These are phyloP conservation scores for Pichia sp. DNA, from an alignment of 1,139 yeast species.

Conservation along the genomic window DNA sequence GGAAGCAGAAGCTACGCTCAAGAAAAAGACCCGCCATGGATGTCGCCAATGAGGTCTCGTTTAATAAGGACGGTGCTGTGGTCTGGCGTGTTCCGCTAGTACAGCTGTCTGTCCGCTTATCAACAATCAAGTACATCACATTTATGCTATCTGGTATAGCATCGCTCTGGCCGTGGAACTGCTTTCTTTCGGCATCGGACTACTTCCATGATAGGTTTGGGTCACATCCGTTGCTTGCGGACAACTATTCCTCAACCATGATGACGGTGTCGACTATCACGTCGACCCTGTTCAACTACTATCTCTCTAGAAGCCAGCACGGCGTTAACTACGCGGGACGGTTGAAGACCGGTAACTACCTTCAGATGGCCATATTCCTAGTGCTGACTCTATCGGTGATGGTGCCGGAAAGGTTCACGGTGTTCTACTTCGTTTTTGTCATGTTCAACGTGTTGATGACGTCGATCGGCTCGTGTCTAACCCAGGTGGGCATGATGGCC, in stretches of 20 bases:
- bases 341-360: conserved; percentile 52
- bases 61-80: background rate
- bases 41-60: background rate
- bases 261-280: conserved; percentile 83
- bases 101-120: background rate
- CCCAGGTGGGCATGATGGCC: conserved; percentile 91
- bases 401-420: conserved; percentile 37
- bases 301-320: conserved; percentile 63
- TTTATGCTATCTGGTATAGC: conserved; percentile 71
- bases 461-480: conserved; percentile 62
- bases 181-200: conserved; percentile 79
- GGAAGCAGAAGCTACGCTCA: too few relatives aligned
- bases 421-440: conserved; percentile 41
- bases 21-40: background rate
- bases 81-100: background rate
- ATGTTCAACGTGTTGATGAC: conserved; percentile 59
- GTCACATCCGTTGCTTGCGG: conserved; percentile 48
- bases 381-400: conserved; percentile 49
- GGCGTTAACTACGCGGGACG: conserved; percentile 60
- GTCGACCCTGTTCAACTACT: conserved; percentile 55
- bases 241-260: conserved; percentile 73
- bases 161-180: conserved; percentile 95
- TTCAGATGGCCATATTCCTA: conserved; percentile 49
- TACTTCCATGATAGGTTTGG: conserved; percentile 68
- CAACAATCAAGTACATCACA: conserved; percentile 48